Base-by-base conservation (phyloP, 2,329 filamentous ascomycete species). In the Neofusicoccum sp. region DNA sequence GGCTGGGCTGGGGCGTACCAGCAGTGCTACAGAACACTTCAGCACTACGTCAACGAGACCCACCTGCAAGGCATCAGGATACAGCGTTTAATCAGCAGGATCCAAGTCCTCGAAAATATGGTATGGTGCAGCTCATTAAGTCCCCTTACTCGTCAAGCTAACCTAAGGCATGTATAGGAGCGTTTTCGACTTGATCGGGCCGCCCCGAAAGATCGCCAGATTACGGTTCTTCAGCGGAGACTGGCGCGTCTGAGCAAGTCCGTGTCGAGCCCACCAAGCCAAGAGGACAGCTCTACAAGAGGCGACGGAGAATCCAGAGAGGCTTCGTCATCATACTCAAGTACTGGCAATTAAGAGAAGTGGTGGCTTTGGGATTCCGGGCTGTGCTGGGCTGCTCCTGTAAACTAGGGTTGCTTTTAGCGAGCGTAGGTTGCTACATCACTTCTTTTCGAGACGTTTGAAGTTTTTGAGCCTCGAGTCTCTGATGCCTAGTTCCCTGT, bases 1-100 rank as follows among this genome's bases (percentile, higher is more conserved):
- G 31, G 48, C 48, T 50, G 48, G 48, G 48, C 48, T 36, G 31
- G n/a, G 48, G 48, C 48, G n/a, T 50, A 50, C 33, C 48, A 50
- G 33, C 48, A 50, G 31, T 50, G 48, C 48, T 50, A 50, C 14
- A 50, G 31, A 50, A 50, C 48, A 36, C 48, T 50, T 36, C 48
- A 50, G 48, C 48, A 50, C 48, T 36, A 28, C 48, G 48, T 37
- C 48, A 37, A 50, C 48, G 48, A 50, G 14, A 28, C 33, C n/a
- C 48, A 11, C 11, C 48, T 50, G 48, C 48, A 33, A 6, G 48
- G n/a, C 48, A 6, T 37, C 31, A 50, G 14, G 31, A 50, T 50
- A 50, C 28, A 50, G 31, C 29, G 48, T 12, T 36, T 50, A n/a
- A 36, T 6, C 31, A 50, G 48, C 31, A 50, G 48, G 29, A 37